phyloP scores from a whole-genome alignment of 805 yeast genomes.

The Candida chilensis region DNA sequence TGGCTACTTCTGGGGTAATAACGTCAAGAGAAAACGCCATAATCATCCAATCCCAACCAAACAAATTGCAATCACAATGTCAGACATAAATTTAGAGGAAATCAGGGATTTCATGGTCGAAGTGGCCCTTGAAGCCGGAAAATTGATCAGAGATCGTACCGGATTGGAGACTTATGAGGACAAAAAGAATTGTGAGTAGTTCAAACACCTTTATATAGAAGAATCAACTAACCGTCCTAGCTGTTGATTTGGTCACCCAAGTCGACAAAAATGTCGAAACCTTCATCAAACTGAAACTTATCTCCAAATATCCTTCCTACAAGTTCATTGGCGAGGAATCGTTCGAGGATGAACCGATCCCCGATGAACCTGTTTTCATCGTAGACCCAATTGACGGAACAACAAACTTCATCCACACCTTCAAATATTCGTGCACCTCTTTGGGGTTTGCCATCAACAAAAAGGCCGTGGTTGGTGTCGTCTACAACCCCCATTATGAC shows the following conservation, averaged over 20 bases:
- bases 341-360: conserved; percentile 37
- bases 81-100: conserved; percentile 14
- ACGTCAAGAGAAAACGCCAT: too few species aligned
- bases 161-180: conserved; percentile 44
- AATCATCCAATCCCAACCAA: conserved; percentile 9
- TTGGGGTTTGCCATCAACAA: conserved; percentile 42
- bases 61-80: conserved; percentile 8
- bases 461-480: conserved; percentile 51
- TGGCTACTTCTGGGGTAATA: too few species aligned
- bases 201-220: too few species aligned
- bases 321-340: conserved; percentile 57
- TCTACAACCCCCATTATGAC: conserved; percentile 52
- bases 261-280: conserved; percentile 48
- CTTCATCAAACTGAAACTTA: conserved; percentile 17
- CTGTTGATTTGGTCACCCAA: conserved; percentile 56
- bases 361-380: conserved; percentile 49
- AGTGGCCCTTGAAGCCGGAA: conserved; percentile 38
- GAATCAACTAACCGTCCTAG: too few species aligned
- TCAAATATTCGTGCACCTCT: conserved; percentile 56
- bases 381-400: conserved; percentile 65
- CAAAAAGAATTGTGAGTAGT: conserved; percentile 31
- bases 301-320: conserved; percentile 32
- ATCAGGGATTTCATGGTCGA: conserved; percentile 24
- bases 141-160: conserved; percentile 35
- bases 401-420: conserved; percentile 53